Base-by-base conservation (phyloP, 1,284 basidiomycete genomes). In the Lignosus rhinocerotis region DNA sequence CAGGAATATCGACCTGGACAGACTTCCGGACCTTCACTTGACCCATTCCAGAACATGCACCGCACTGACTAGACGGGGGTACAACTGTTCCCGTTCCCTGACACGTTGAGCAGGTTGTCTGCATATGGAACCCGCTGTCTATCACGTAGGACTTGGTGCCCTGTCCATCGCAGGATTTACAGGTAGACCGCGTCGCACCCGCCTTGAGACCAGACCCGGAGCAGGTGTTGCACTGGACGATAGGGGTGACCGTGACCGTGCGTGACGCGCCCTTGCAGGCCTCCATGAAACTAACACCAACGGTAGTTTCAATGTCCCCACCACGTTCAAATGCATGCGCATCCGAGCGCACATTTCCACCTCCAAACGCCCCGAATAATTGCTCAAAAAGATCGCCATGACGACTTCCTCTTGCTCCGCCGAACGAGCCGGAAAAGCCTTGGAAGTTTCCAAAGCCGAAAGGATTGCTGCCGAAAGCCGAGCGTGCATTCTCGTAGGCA, bases 81-180 rank as follows among this genome's bases (percentile, higher is more conserved):
- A 98, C 85, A 3, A 84, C 85, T 36, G 84, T 84, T 16, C 97
- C 97, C 14, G 84, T 80, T n/a, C 97, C 97, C 25, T 84, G 79
- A 75, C 97, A 99, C 25, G 83, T 75, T 53, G 81, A 80, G 75
- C 97, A 99, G 25, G 94, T 96, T 66, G 88, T 93, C 11, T 95
- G 90, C 94, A 99, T 97, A 72, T 96, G 93, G 86, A 99, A 99
- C 16, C 97, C 97, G 72, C 84, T 88, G 73, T 95, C 90, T 67
- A 99, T 87, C 55, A 96, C 90, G 75, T 93, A 98, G 12, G 94
- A 94, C 71, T 89, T 85, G 45, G 90, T 88, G 30, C 97, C 97
- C 11, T 90, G 85, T 47, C 97, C 97, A 53, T 87, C 83, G 75
- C 97, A 99, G 43, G 87, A 76, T 46, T 78, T 72, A 75, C 97